Percentiles rank a stretch among this genome's conserved stretches.
Conservation (phyloP, 1,284 basidiomycete species). For the Ganoderma leucocontextum region DNA sequence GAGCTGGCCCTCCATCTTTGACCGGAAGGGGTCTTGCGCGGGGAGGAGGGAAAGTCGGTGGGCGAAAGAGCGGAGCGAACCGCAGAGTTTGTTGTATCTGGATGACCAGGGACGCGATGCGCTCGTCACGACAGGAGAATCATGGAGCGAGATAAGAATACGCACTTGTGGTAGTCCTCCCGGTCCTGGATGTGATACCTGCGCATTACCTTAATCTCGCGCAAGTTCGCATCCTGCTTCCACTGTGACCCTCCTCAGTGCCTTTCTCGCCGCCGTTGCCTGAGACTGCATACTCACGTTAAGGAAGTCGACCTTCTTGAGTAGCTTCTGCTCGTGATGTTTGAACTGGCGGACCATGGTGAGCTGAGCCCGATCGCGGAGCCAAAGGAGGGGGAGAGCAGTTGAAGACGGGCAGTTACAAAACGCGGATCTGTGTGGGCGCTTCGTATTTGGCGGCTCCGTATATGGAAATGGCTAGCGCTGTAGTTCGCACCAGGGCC, state of each 20-base stretch:
- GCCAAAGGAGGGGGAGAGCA: constrained; percentile 7
- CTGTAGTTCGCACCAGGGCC: background rate
- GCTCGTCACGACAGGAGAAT: background rate
- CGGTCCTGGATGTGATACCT: constrained; percentile 95
- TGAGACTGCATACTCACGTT: constrained; percentile 63
- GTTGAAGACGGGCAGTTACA: background rate
- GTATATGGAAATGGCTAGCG: background rate
- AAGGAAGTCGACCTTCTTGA: constrained; percentile 95
- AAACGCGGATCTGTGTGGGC: background rate
- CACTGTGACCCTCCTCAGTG: constrained; percentile 63
- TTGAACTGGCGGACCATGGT: constrained; percentile 89
- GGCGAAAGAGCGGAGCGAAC: constrained; percentile 85
- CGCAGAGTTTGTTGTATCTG: constrained; percentile 96
- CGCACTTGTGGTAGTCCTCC: constrained; percentile 95
- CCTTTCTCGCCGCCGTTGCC: background rate
- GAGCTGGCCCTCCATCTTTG: constrained; percentile 86
- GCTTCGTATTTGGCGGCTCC: background rate
- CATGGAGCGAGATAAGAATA: constrained; percentile 15
- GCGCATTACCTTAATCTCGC: constrained; percentile 96
- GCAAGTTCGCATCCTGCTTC: constrained; percentile 93
- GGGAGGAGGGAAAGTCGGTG: constrained; percentile 91
- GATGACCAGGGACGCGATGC: constrained; percentile 9
- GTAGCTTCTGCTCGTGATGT: constrained; percentile 92
- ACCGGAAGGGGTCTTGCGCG: constrained; percentile 88
- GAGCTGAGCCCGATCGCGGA: background rate